phyloP scores from a whole-genome alignment of 2,329 filamentous ascomycete species.

The Cladosporium sp. region DNA sequence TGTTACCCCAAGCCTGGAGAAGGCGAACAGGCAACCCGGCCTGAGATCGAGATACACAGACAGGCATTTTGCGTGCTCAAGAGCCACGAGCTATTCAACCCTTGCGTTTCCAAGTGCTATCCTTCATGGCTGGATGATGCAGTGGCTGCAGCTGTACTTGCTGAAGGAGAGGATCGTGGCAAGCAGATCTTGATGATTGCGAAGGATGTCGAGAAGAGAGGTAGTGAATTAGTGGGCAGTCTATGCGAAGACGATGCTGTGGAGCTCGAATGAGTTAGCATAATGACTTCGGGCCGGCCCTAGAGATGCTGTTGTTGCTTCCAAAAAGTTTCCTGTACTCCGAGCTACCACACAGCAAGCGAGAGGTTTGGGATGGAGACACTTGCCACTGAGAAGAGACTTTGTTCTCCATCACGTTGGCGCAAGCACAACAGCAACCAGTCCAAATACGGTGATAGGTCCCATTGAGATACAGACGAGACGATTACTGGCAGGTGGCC shows the following conservation, averaged over 20 bases:
- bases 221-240: slow-evolving; percentile 4
- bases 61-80: slow-evolving; percentile 1
- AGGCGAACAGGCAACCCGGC: neutral
- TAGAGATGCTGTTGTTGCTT: neutral
- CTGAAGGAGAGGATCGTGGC: neutral
- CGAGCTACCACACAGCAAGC: neutral
- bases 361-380: neutral
- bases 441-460: neutral
- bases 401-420: neutral
- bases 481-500: slow-evolving; percentile 93
- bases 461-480: slow-evolving; percentile 74
- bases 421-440: neutral
- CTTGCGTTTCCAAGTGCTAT: neutral
- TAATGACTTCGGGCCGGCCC: neutral
- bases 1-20: neutral
- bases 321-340: neutral
- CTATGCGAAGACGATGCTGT: slow-evolving; percentile 8
- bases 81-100: neutral
- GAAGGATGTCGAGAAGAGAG: slow-evolving; percentile 9
- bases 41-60: neutral
- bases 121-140: neutral
- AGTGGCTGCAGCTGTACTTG: neutral
- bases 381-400: neutral
- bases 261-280: neutral
- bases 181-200: slow-evolving; percentile 18